A percentile compares a stretch with the other conserved stretches of the same genome.
These are phyloP conservation scores for Marchantia polymorpha DNA, from an alignment of 225 moss, liverwort and hornwort genomes.

Conservation along the genomic window DNA sequence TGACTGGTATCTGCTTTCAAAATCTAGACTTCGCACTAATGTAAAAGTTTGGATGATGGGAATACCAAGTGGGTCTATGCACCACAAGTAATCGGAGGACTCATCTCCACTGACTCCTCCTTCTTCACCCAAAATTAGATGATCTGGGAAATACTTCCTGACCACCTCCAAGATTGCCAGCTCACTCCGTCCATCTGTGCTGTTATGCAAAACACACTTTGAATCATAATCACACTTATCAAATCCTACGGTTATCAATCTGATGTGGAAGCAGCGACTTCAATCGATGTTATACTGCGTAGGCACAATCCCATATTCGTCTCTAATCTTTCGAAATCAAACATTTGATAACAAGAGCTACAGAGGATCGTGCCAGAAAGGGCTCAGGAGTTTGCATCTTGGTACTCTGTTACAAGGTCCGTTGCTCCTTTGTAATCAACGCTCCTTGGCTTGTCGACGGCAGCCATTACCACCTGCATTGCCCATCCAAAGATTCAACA, in stretches of 20 bases:
- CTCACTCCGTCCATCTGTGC: slow-evolving; percentile 79
- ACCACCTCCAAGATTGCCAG: slow-evolving; percentile 76
- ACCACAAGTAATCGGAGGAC: slow-evolving; percentile 87
- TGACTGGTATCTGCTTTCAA: background rate
- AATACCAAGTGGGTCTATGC: slow-evolving; percentile 89
- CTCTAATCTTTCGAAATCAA: background rate
- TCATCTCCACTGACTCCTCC: slow-evolving; percentile 92
- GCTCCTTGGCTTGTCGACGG: slow-evolving; percentile 84
- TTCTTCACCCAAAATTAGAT: slow-evolving; percentile 91
- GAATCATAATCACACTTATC: background rate
- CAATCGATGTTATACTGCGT: background rate
- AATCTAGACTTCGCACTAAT: background rate
- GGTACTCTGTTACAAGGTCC: slow-evolving; percentile 97
- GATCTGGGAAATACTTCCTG: slow-evolving; percentile 75
- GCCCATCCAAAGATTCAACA: slow-evolving; percentile 14
- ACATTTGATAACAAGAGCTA: slow-evolving; percentile 9
- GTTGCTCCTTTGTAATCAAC: slow-evolving; percentile 96
- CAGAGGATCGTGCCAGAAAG: slow-evolving; percentile 29
- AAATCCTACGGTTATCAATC: background rate
- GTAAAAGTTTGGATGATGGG: background rate
- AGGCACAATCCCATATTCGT: no score
- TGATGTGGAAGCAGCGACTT: background rate
- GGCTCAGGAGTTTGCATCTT: slow-evolving; percentile 36
- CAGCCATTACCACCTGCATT: slow-evolving; percentile 82
- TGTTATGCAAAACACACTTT: slow-evolving; percentile 25